Base-by-base conservation (phyloP, 805 yeast genomes). In the Osmozyma mogii region DNA sequence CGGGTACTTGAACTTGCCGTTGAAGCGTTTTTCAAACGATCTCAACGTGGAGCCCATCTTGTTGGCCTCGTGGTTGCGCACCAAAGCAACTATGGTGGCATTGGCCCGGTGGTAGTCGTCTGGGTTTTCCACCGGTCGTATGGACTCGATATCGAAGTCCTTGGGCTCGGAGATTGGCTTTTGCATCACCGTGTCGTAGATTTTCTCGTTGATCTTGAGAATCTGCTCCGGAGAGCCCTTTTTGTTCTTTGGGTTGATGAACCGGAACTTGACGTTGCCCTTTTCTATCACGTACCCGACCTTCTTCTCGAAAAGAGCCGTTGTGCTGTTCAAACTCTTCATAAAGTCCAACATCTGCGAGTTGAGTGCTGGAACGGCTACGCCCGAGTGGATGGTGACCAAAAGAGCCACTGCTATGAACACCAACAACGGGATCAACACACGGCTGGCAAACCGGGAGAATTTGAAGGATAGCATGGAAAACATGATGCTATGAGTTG, bases 71-170 rank as follows among this genome's bases (percentile, higher is more conserved):
- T 65, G 46, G 46, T 84, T 82, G 36, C 87, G 61, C n/a, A 79
- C 92, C 31, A 84, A 58, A 3, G 84, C 72, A 11, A 81, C 47
- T 28, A 84, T 65, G 1, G 94, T 81, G 3, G 95, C 95, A 45
- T 76, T 82, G 6, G 80, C 88, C n/a, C 59, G 52, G 15, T 56
- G 40, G 38, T 59, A 62, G 13, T 54, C 54, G 7, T 24, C 35
- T 5, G 16, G 9, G 23, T 13, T 8, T 5, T 38, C 44, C 0
- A 53, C 54, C 5, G 59, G 60, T 22, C 61, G 41, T 23, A 55
- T 45, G 4, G 40, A 22, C 16, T 44, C 50, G 3, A 61, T 37
- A 32, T 58, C 50, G 31, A 44, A 49, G 30, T 60, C 66, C 34
- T 63, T 65, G 1, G 84, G 84, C 41, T 72, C 78, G 16, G 32